Conservation (phyloP, 352 stramenopile species). For the Globisporangium nodosum region DNA sequence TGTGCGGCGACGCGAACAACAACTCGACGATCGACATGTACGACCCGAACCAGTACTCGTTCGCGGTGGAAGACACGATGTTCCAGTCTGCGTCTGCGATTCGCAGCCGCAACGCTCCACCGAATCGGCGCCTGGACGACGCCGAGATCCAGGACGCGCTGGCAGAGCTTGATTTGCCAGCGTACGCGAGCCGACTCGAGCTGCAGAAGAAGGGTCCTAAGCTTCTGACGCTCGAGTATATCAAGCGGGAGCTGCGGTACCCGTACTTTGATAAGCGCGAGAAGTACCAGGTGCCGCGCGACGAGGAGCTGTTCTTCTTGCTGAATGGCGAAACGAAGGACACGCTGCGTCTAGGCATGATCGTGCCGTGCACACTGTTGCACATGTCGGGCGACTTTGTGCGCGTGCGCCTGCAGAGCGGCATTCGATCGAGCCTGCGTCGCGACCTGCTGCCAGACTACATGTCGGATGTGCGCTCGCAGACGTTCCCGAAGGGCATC, state of each 20-base stretch:
- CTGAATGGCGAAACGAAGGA: conserved; percentile 80
- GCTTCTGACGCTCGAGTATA: conserved; percentile 81
- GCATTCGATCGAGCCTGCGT: conserved; percentile 73
- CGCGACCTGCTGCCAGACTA: conserved; percentile 81
- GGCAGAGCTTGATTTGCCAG: conserved; percentile 81
- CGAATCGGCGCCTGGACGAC: conserved; percentile 57
- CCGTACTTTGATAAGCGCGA: conserved; percentile 87
- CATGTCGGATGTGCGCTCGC: conserved; percentile 50
- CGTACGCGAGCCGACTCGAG: conserved; percentile 82
- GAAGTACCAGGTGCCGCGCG: conserved; percentile 78
- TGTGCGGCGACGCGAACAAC: conserved; percentile 88
- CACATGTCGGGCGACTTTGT: conserved; percentile 84
- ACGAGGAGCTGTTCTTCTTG: conserved; percentile 85
- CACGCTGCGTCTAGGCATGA: conserved; percentile 79
- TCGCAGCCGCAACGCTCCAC: conserved; percentile 49
- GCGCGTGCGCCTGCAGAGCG: conserved; percentile 77
- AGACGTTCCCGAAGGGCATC: conserved; percentile 73
- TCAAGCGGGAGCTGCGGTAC: conserved; percentile 86
- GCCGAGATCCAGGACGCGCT: conserved; percentile 84
- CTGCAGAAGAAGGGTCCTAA: conserved; percentile 88
- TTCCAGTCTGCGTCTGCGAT: conserved; percentile 86
- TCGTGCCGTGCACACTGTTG: conserved; percentile 78
- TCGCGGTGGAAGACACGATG: conserved; percentile 89
- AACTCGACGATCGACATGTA: conserved; percentile 91
- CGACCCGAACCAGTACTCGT: conserved; percentile 88